Percentiles rank a stretch among this genome's conserved stretches.
phyloP scores from a whole-genome alignment of 2,329 filamentous ascomycete species.

The Ceratocystis harringtonii region DNA sequence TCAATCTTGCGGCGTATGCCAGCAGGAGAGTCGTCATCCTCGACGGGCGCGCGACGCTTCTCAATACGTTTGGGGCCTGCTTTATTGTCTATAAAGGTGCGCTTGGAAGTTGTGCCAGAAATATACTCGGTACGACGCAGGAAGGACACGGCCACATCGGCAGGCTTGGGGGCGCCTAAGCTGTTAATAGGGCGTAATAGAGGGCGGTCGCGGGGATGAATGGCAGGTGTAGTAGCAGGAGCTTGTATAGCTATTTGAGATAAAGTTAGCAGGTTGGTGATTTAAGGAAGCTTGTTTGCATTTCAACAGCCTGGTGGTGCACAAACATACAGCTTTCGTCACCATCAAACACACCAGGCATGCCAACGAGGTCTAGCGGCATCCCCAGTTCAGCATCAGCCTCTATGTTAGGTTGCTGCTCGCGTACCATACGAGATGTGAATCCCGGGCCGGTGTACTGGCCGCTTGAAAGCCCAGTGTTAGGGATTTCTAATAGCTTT shows the following conservation, averaged over 20 bases:
- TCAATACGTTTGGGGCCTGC: conserved; percentile 20
- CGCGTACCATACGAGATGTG: conserved; percentile 72
- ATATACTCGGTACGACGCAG: conserved; percentile 94
- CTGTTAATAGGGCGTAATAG: conserved; percentile 72
- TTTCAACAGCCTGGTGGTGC: neutral
- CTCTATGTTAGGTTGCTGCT: conserved; percentile 91
- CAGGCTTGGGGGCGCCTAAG: conserved; percentile 67
- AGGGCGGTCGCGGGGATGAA: conserved; percentile 71
- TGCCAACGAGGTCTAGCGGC: conserved; percentile 87
- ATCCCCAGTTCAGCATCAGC: conserved; percentile 95
- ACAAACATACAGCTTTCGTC: conserved; percentile 68
- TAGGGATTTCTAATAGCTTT: conserved; percentile 93
- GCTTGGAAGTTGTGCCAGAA: conserved; percentile 39
- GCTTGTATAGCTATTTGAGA: conserved; percentile 58
- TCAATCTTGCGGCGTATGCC: conserved; percentile 55
- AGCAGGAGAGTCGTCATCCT: conserved; percentile 46
- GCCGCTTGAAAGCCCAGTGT: conserved; percentile 70
- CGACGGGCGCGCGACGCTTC: conserved; percentile 37
- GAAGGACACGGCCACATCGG: conserved; percentile 74
- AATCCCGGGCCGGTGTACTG: conserved; percentile 86
- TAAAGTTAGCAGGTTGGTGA: neutral
- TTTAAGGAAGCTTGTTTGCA: neutral
- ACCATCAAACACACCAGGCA: conserved; percentile 87
- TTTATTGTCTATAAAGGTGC: conserved; percentile 21
- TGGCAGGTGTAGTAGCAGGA: conserved; percentile 49